Conservation (phyloP, 2,329 filamentous ascomycete species). For the Xylaria sp. region DNA sequence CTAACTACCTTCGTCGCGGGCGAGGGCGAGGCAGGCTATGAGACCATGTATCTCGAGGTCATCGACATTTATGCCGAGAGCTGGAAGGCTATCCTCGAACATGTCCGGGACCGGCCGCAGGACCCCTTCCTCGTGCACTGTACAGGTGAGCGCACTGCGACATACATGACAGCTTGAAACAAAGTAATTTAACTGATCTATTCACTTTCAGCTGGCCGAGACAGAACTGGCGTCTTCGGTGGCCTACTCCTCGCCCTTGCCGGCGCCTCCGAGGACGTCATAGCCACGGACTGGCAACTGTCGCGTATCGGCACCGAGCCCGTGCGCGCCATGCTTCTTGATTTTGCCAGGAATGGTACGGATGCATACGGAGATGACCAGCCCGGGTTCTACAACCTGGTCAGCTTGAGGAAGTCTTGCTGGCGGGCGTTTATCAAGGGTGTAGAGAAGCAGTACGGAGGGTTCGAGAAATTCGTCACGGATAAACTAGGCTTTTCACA, state of each 20-base stretch:
- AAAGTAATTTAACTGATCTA: background rate
- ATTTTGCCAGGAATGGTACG: conserved; percentile 55
- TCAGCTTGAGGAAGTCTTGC: conserved; percentile 56
- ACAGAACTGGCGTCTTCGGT: conserved; percentile 64
- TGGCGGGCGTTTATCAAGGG: conserved; percentile 61
- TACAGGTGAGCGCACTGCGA: conserved; percentile 56
- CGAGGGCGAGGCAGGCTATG: conserved; percentile 58
- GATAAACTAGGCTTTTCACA: conserved; percentile 58
- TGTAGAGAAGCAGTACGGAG: conserved; percentile 58
- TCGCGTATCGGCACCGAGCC: conserved; percentile 65
- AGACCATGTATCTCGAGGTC: conserved; percentile 61
- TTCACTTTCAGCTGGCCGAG: conserved; percentile 60
- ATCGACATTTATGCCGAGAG: conserved; percentile 56
- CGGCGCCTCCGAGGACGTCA: conserved; percentile 56
- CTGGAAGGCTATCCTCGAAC: conserved; percentile 60
- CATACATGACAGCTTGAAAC: background rate
- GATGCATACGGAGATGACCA: conserved; percentile 53
- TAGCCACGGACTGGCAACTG: conserved; percentile 64
- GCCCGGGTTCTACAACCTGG: conserved; percentile 63
- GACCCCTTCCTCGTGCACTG: conserved; percentile 66
- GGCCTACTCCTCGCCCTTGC: conserved; percentile 64
- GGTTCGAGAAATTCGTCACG: conserved; percentile 62
- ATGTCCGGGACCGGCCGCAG: conserved; percentile 58
- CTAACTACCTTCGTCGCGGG: conserved; percentile 59
- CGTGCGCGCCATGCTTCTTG: conserved; percentile 60